Percentiles rank a stretch among this genome's conserved stretches.
Conservation (phyloP, 73 alveolate genomes). For the Tetrahymena borealis region DNA sequence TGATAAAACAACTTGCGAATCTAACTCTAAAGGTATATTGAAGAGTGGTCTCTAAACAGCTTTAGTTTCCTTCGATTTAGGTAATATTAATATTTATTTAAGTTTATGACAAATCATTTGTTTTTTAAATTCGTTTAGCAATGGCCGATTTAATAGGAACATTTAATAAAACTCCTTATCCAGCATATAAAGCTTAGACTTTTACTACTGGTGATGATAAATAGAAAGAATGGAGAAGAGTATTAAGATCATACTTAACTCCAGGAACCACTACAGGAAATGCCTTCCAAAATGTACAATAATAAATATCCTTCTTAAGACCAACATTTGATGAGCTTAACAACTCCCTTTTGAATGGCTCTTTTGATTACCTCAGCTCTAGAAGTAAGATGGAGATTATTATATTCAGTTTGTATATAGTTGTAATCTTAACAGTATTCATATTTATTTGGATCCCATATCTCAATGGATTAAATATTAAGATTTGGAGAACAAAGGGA, state of each 20-base stretch:
- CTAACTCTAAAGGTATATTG: slow-evolving; percentile 15
- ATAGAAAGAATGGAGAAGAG: background rate
- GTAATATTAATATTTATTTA: background rate
- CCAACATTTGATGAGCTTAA: slow-evolving; percentile 35
- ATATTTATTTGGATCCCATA: slow-evolving; percentile 38
- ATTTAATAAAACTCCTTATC: background rate
- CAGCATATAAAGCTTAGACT: background rate
- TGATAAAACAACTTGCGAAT: slow-evolving; percentile 14
- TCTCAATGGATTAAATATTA: slow-evolving; percentile 8
- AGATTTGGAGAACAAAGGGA: slow-evolving; percentile 46
- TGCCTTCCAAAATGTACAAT: slow-evolving; percentile 2
- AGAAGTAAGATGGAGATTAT: slow-evolving; percentile 6
- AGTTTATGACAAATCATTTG: background rate
- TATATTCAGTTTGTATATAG: slow-evolving; percentile 20
- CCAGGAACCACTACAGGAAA: background rate
- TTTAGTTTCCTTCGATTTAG: slow-evolving; percentile 18
- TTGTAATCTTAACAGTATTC: slow-evolving; percentile 13
- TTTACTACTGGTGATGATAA: background rate
- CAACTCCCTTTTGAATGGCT: slow-evolving; percentile 6
- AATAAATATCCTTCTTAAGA: background rate
- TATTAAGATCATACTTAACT: background rate
- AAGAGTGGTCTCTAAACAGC: slow-evolving; percentile 40
- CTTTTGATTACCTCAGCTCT: background rate
- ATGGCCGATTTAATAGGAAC: background rate
- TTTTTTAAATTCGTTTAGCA: background rate